A percentile compares a stretch with the other conserved stretches of the same genome.
Evolutionary conservation across 192 early-diverging fungal genomes (phyloP).

Genomic region (Diversispora epigaea): DNA sequence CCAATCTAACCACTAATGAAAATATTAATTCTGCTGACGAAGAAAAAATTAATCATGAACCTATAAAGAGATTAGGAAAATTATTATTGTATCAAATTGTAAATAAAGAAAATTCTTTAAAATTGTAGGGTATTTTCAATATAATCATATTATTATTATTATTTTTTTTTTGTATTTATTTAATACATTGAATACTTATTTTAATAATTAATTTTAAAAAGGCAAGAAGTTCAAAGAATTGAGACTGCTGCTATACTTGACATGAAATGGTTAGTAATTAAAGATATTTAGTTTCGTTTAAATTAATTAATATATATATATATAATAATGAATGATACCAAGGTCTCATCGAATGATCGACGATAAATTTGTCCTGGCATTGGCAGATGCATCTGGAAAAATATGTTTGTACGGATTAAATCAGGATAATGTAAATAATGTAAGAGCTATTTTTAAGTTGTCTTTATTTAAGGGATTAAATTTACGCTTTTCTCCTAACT

Average conservation of each 20-base stretch:
- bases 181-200: not conserved
- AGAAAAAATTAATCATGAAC: conserved; percentile 35
- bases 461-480: not conserved
- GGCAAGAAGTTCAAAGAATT: conserved; percentile 51
- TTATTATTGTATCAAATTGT: conserved; percentile 60
- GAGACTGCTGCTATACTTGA: conserved; percentile 69
- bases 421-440: conserved; percentile 15
- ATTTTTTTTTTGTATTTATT: not conserved
- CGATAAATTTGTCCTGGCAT: conserved; percentile 53
- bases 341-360: conserved; percentile 57
- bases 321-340: not conserved
- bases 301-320: not conserved
- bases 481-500: not conserved
- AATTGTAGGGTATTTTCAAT: conserved; percentile 10
- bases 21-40: not conserved
- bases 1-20: conserved; percentile 28
- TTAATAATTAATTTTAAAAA: conserved; percentile 4
- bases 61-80: conserved; percentile 62
- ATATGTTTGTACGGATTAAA: conserved; percentile 53
- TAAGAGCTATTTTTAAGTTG: not conserved
- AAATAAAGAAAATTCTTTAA: conserved; percentile 41
- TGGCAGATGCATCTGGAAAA: conserved; percentile 61
- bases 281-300: not conserved
- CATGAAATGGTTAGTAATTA: conserved; percentile 60
- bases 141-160: not conserved